Conservation (phyloP, 2,329 filamentous ascomycete species). For the Cladophialophora immunda region DNA sequence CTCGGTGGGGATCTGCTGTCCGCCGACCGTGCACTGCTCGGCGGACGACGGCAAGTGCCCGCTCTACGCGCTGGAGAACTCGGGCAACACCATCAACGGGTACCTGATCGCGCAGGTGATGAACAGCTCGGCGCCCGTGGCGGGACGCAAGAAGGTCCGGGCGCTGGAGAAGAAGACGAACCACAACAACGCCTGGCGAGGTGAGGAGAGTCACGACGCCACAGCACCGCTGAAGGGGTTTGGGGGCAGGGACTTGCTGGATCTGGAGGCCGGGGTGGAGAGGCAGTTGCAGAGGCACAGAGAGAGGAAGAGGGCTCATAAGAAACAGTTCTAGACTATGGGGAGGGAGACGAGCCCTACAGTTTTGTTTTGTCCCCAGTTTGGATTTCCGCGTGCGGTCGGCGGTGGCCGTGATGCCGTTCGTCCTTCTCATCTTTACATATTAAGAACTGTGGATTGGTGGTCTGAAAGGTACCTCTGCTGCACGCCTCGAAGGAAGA, state of each 20-base stretch:
- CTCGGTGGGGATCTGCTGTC: conserved; percentile 37
- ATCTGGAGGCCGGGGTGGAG: conserved; percentile 7
- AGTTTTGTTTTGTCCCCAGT: not conserved
- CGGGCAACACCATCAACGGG: conserved; percentile 34
- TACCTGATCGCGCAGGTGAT: conserved; percentile 36
- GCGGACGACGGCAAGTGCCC: conserved; percentile 37
- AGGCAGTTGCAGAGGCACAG: conserved; percentile 16
- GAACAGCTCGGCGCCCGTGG: conserved; percentile 34
- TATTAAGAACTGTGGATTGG: too few relatives aligned
- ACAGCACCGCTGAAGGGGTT: not conserved
- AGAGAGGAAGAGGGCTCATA: conserved; percentile 27
- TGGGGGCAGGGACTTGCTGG: conserved; percentile 5
- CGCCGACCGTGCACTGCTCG: conserved; percentile 32
- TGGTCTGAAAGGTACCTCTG: not conserved
- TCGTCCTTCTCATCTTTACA: too few relatives aligned
- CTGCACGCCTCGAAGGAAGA: too few relatives aligned
- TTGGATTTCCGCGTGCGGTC: not conserved
- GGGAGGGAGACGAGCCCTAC: not conserved
- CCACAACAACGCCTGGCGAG: conserved; percentile 4
- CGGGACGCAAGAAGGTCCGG: conserved; percentile 32
- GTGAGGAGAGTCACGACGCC: not conserved
- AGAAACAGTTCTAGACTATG: conserved; percentile 23
- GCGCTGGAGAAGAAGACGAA: conserved; percentile 26
- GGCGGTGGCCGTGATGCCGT: too few relatives aligned
- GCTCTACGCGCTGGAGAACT: conserved; percentile 28